phyloP scores from a whole-genome alignment of 139 green algal genomes.

The Haematococcus lacustris region DNA sequence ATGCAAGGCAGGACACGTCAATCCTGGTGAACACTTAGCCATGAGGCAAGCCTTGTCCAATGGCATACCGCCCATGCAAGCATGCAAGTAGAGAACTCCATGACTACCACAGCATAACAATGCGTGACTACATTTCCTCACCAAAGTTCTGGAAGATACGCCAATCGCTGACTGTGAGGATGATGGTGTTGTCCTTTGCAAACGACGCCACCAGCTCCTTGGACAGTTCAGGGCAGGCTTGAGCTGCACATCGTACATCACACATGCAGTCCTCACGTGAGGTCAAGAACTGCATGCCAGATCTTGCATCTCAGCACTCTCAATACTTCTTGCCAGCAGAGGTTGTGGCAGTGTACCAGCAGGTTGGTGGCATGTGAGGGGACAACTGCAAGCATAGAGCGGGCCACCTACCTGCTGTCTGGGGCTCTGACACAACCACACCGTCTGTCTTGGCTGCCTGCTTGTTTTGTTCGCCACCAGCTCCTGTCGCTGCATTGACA shows the following conservation, averaged over 20 bases:
- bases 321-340: slow-evolving; percentile 1
- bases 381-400: too few relatives aligned
- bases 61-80: not conserved
- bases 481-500: too few relatives aligned
- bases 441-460: too few relatives aligned
- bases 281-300: not conserved
- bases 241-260: not conserved
- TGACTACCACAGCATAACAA: not conserved
- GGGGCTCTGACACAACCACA: too few relatives aligned
- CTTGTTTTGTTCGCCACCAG: too few relatives aligned
- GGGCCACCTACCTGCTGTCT: too few relatives aligned
- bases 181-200: slow-evolving; percentile 18
- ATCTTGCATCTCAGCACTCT: not conserved
- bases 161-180: slow-evolving; percentile 17
- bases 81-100: not conserved
- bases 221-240: slow-evolving; percentile 2
- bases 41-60: too few relatives aligned
- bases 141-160: slow-evolving; percentile 22
- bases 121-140: not conserved
- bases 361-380: too few relatives aligned
- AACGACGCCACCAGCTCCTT: slow-evolving; percentile 23
- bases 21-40: too few relatives aligned
- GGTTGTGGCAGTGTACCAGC: not conserved
- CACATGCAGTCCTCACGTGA: not conserved
- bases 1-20: too few relatives aligned